Base-by-base conservation (phyloP, 2,329 filamentous ascomycete species). In the Hymenoscyphus albidus region DNA sequence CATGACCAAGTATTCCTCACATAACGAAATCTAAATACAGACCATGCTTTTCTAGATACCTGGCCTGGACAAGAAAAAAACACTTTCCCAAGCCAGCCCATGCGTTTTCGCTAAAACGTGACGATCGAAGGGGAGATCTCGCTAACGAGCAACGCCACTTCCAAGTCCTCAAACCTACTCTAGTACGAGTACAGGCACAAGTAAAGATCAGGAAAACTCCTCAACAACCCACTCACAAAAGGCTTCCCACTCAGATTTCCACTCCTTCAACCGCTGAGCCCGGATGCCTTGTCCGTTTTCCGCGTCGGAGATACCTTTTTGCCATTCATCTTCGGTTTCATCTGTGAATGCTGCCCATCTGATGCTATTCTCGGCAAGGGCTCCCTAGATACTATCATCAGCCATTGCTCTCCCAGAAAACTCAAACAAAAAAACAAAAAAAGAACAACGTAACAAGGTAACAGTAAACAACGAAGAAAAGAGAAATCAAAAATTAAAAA, bases 301-400 rank as follows among this genome's bases (percentile, higher is more conserved):
- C 0, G 91, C 93, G 65, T 88, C 85, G 61, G 84, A 86, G 68
- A 97, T 82, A 62, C 87, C 89, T 60, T 83, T 81, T 39, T 81
- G 77, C 91, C 93, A 97, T 59, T 88, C 86, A n/a, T 87, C 83
- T 2, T 84, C 77, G 22, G 78, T 82, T 74, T 91, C 86, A 70
- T 97, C 92, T 74, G 95, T 91, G 71, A 92, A 94, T 14, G 88
- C 89, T 9, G 91, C 88, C 91, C 92, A 97, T 44, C 90, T 83
- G 55, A 97, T 86, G 68, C 91, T 95, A 74, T 96, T 97, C 81
- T 97, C 92, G 0, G 92, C 93, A 71, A 97, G 82, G 22, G 48
- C 48, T 54, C 48, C 48, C 48, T 54, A 54, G 13, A 54, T 7
- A 27, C n/a, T 2, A 2, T 22, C 10, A 13, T 54, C 48, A 27